Percentiles rank a stretch among this genome's conserved stretches.
Evolutionary conservation across 1,139 yeast genomes (phyloP).

Genomic region (Casaregolazyma suthepensis): DNA sequence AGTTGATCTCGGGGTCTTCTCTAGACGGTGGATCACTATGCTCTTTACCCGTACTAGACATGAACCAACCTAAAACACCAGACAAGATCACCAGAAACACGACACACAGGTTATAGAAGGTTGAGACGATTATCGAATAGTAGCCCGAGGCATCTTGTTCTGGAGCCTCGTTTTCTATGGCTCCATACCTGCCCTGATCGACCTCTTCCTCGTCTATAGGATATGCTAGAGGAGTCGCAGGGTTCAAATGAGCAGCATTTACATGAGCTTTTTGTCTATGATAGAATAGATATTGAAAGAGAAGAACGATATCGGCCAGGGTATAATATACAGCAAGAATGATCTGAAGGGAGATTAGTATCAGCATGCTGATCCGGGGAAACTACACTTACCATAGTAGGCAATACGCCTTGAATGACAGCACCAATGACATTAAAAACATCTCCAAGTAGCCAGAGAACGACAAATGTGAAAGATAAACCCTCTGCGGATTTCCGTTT

Average conservation of each 20-base stretch:
- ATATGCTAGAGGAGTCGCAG: slow-evolving; percentile 77
- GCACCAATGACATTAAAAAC: slow-evolving; percentile 89
- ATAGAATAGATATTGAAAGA: slow-evolving; percentile 75
- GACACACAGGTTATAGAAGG: slow-evolving; percentile 52
- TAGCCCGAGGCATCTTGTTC: slow-evolving; percentile 1
- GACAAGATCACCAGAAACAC: slow-evolving; percentile 65
- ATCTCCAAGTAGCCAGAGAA: slow-evolving; percentile 87
- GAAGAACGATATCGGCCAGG: slow-evolving; percentile 74
- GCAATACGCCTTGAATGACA: slow-evolving; percentile 76
- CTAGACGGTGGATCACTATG: slow-evolving; percentile 29
- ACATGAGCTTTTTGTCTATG: slow-evolving; percentile 42
- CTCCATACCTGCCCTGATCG: slow-evolving; percentile 8
- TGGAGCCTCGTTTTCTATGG: slow-evolving; percentile 4
- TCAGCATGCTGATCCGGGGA: background rate
- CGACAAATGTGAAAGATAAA: slow-evolving; percentile 70
- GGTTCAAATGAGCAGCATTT: slow-evolving; percentile 76
- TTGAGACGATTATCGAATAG: slow-evolving; percentile 18
- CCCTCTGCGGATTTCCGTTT: slow-evolving; percentile 82
- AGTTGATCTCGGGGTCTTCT: slow-evolving; percentile 47
- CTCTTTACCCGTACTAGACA: slow-evolving; percentile 36
- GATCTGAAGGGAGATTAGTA: slow-evolving; percentile 30
- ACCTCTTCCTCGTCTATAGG: slow-evolving; percentile 15
- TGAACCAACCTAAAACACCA: slow-evolving; percentile 83
- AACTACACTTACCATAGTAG: slow-evolving; percentile 55
- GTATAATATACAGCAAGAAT: slow-evolving; percentile 88